These are phyloP conservation scores for Sporisorium iseilematis-ciliati DNA, from an alignment of 1,284 basidiomycete species.

Conservation along the genomic window DNA sequence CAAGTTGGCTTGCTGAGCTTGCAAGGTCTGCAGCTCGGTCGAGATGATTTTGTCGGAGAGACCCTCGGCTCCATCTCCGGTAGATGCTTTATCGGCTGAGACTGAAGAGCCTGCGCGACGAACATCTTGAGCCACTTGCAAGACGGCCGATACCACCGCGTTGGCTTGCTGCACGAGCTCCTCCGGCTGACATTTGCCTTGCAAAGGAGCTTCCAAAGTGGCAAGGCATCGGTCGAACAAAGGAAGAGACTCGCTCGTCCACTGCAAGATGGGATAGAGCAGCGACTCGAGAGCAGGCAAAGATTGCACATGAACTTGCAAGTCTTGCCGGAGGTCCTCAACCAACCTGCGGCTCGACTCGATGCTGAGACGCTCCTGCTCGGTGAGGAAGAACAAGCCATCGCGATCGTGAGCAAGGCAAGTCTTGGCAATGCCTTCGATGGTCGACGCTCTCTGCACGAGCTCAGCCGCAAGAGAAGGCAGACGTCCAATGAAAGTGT, in stretches of 20 bases:
- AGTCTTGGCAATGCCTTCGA: constrained; percentile 17
- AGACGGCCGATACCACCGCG: constrained; percentile 57
- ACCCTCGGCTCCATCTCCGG: constrained; percentile 12
- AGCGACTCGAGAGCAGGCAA: constrained; percentile 39
- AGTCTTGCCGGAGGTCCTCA: constrained; percentile 13
- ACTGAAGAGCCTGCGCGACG: constrained; percentile 18
- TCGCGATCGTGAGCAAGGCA: background rate
- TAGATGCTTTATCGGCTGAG: background rate
- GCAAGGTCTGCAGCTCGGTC: constrained; percentile 28
- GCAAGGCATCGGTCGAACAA: constrained; percentile 27
- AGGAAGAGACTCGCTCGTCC: constrained; percentile 5
- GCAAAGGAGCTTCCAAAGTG: constrained; percentile 19
- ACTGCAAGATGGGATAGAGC: constrained; percentile 31
- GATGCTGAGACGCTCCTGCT: constrained; percentile 18
- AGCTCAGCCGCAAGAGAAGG: constrained; percentile 21
- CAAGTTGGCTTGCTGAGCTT: constrained; percentile 33
- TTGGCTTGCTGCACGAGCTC: constrained; percentile 32
- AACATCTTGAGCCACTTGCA: constrained; percentile 66
- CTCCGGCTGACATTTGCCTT: constrained; percentile 13
- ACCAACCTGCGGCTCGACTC: constrained; percentile 17
- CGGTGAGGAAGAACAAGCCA: constrained; percentile 29
- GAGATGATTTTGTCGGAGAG: constrained; percentile 51
- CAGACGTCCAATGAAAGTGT: constrained; percentile 13
- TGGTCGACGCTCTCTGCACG: constrained; percentile 10
- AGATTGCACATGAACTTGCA: constrained; percentile 11